Base-by-base conservation (phyloP, 2,329 filamentous ascomycete species). In the Colletotrichum sp. region DNA sequence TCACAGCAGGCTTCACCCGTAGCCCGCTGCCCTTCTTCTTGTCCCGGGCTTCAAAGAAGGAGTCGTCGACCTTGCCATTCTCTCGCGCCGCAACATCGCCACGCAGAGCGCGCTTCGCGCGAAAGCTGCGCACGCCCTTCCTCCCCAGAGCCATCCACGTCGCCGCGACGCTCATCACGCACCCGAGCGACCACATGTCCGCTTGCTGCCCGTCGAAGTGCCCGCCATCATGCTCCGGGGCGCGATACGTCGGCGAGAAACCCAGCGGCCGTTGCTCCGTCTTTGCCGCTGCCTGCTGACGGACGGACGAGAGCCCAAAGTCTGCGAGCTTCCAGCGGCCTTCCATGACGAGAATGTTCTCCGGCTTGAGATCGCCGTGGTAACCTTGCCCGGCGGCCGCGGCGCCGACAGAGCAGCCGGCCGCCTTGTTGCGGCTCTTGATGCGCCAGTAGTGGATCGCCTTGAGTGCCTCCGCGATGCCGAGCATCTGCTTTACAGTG, bases 161-260 rank as follows among this genome's bases (percentile, higher is more conserved):
- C 16, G 71, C 71, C 1, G 71, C 64, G 16, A 69, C 64, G n/a
- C 71, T 73, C 71, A 69, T 68, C 8, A 73, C 71, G 18, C 71
- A 73, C 8, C 71, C 71, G 0, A 73, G 65, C 8, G 64, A 68
- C 64, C 71, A 73, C 0, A 73, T 69, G 1, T 73, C 71, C 15
- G 64, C 55, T 39, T 52, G n/a, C 28, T 62, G 71, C 26, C 71
- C 71, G 24, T 73, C 26, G 2, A 68, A 68, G 0, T 6, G 1
- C 28, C 64, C 64, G 6, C 16, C 28, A 8, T 73, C 71, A 16
- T 68, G 65, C 24, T 73, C 71, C 2, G 71, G 71, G 1, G 71
- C 71, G n/a, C 71, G 71, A 2, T 73, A 73, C 34, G 64, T 63
- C 12, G 71, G 71, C 15, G 71, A 73, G 26, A 5, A 73, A 1